These are phyloP conservation scores for Salicornia ramosissima DNA, from an alignment of 148 eudicot species.

Conservation along the genomic window DNA sequence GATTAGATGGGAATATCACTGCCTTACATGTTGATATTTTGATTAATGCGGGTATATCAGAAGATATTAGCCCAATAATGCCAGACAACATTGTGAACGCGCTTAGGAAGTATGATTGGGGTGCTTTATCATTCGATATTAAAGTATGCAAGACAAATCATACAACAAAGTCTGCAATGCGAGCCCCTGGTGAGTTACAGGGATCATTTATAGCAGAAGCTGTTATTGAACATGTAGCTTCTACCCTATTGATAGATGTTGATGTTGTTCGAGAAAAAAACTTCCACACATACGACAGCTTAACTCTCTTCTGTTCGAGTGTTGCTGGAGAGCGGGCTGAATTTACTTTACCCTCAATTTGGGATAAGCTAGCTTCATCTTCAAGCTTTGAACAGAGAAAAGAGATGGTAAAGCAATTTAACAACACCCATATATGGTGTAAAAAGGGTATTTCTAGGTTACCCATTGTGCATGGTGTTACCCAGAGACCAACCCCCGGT, in stretches of 20 bases:
- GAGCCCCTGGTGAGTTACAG: slow-evolving; percentile 83
- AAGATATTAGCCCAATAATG: slow-evolving; percentile 58
- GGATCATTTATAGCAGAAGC: slow-evolving; percentile 80
- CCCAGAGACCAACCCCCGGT: slow-evolving; percentile 59
- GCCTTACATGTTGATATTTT: slow-evolving; percentile 66
- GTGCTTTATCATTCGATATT: slow-evolving; percentile 70
- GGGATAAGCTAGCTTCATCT: slow-evolving; percentile 55
- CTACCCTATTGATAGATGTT: slow-evolving; percentile 52
- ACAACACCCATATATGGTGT: slow-evolving; percentile 47
- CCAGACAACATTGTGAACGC: slow-evolving; percentile 41
- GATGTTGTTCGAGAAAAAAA: slow-evolving; percentile 60
- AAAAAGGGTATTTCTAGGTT: slow-evolving; percentile 81
- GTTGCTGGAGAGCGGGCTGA: slow-evolving; percentile 50
- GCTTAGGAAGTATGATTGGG: slow-evolving; percentile 80
- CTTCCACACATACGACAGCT: slow-evolving; percentile 60
- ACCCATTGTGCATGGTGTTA: slow-evolving; percentile 53
- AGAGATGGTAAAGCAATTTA: slow-evolving; percentile 38
- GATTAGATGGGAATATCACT: slow-evolving; percentile 77
- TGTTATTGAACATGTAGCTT: slow-evolving; percentile 76
- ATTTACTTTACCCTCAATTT: slow-evolving; percentile 71
- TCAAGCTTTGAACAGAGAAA: slow-evolving; percentile 44
- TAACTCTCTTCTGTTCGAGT: slow-evolving; percentile 43
- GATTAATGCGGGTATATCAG: slow-evolving; percentile 50
- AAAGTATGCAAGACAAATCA: slow-evolving; percentile 87
- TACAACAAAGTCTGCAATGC: slow-evolving; percentile 72